Evolutionary conservation across 257 asterid species (phyloP).

Genomic region (Fraxinus pennsylvanica): DNA sequence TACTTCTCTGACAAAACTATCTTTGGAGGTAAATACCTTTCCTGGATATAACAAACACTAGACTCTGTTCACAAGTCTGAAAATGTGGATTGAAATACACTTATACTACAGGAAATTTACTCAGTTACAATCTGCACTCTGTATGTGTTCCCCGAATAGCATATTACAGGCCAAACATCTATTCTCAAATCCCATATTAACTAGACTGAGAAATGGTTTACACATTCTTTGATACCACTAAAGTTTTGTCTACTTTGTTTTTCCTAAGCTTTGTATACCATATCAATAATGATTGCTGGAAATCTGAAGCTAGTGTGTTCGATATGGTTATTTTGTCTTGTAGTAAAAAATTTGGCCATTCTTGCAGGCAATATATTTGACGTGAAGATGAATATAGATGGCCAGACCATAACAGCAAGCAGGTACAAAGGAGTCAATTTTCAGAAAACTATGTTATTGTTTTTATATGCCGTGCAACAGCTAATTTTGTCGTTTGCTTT

Average conservation of each 20-base stretch:
- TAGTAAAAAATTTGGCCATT: conserved; percentile 18
- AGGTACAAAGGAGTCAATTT: conserved; percentile 43
- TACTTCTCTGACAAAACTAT: conserved; percentile 86
- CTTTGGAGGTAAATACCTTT: conserved; percentile 66
- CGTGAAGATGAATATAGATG: conserved; percentile 74
- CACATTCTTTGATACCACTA: background rate
- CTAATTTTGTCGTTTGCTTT: conserved; percentile 10
- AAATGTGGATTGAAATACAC: background rate
- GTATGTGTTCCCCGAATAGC: background rate
- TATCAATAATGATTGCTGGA: background rate
- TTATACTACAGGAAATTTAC: background rate
- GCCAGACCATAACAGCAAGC: conserved; percentile 73
- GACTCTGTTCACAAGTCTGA: background rate
- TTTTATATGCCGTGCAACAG: background rate
- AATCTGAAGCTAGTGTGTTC: background rate
- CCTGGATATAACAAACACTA: background rate
- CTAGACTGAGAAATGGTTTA: background rate
- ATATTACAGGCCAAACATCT: background rate
- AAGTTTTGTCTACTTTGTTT: background rate
- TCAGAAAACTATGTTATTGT: background rate
- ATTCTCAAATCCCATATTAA: background rate
- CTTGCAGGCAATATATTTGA: conserved; percentile 75
- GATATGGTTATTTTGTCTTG: background rate
- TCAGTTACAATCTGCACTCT: background rate
- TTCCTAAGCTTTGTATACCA: background rate